Evolutionary conservation across 371 early-diverging fungal genomes (phyloP).

Genomic region (Zychaea mexicana): DNA sequence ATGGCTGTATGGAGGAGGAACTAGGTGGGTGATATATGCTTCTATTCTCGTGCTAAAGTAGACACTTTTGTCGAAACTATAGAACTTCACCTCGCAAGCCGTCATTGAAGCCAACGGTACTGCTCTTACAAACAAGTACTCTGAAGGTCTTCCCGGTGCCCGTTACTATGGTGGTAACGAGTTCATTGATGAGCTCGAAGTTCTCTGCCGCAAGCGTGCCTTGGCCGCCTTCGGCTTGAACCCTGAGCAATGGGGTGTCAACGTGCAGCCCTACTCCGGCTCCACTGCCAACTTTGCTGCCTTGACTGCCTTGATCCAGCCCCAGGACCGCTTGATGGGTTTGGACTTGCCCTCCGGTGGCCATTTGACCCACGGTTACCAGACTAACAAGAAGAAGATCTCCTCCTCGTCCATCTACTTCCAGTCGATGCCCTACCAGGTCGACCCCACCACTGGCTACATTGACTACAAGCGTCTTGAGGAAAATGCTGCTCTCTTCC

Average conservation of each 20-base stretch:
- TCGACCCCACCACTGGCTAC: constrained; percentile 83
- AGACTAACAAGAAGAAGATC: constrained; percentile 99
- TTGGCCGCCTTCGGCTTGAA: constrained; percentile 92
- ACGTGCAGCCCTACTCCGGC: constrained; percentile 99
- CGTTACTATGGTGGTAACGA: constrained; percentile 97
- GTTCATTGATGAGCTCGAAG: constrained; percentile 96
- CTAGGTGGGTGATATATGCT: background rate
- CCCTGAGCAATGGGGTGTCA: constrained; percentile 97
- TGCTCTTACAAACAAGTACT: constrained; percentile 99
- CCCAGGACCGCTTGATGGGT: constrained; percentile 98
- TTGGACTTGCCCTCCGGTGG: constrained; percentile 99
- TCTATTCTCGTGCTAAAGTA: background rate
- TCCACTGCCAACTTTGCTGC: constrained; percentile 99
- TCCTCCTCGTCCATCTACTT: constrained; percentile 98
- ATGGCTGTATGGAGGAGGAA: too few species aligned
- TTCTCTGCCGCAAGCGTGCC: constrained; percentile 95
- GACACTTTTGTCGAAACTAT: constrained; percentile 8
- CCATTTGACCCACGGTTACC: constrained; percentile 99
- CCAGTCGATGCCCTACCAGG: constrained; percentile 98
- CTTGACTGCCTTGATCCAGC: constrained; percentile 93
- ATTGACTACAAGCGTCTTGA: constrained; percentile 96
- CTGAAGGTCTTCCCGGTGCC: constrained; percentile 97
- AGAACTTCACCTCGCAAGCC: constrained; percentile 98
- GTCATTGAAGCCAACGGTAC: constrained; percentile 98
- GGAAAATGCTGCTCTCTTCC: constrained; percentile 89